Conservation (phyloP, 2,329 filamentous ascomycete species). For the Pseudogymnoascus sp. region DNA sequence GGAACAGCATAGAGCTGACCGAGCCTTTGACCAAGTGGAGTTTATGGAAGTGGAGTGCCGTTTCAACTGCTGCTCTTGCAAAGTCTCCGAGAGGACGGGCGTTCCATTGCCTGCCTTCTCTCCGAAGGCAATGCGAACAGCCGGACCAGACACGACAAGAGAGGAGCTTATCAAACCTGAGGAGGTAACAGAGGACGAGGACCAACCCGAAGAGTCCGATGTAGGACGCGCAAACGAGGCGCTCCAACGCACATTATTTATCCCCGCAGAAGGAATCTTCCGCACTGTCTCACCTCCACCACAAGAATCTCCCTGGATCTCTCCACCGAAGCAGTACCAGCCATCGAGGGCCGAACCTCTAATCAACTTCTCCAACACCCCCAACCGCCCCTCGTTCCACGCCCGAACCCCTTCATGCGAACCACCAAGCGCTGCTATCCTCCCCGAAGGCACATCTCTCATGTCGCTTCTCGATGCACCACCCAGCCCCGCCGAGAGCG, state of each 20-base stretch:
- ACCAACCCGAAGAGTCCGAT: not conserved
- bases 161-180: not conserved
- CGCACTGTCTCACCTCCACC: conserved; percentile 41
- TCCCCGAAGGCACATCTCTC: conserved; percentile 46
- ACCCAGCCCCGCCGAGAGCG: conserved; percentile 18
- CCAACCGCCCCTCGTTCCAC: conserved; percentile 27
- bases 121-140: not conserved
- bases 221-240: not conserved
- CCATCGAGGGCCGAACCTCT: conserved; percentile 4
- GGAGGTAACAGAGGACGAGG: not conserved
- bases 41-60: conserved; percentile 69
- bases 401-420: conserved; percentile 54
- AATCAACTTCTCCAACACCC: not conserved
- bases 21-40: conserved; percentile 63
- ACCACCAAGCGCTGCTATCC: conserved; percentile 48
- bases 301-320: conserved; percentile 22
- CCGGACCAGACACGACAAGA: not conserved
- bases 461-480: conserved; percentile 53
- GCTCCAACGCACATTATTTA: conserved; percentile 34
- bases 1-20: conserved; percentile 51
- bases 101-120: not conserved
- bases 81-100: conserved; percentile 16
- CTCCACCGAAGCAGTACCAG: conserved; percentile 16
- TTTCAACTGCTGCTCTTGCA: conserved; percentile 57
- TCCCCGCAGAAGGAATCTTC: conserved; percentile 55